A percentile compares a stretch with the other conserved stretches of the same genome.
These are phyloP conservation scores for Microsporum ferrugineum DNA, from an alignment of 2,329 filamentous ascomycete genomes.

Conservation along the genomic window DNA sequence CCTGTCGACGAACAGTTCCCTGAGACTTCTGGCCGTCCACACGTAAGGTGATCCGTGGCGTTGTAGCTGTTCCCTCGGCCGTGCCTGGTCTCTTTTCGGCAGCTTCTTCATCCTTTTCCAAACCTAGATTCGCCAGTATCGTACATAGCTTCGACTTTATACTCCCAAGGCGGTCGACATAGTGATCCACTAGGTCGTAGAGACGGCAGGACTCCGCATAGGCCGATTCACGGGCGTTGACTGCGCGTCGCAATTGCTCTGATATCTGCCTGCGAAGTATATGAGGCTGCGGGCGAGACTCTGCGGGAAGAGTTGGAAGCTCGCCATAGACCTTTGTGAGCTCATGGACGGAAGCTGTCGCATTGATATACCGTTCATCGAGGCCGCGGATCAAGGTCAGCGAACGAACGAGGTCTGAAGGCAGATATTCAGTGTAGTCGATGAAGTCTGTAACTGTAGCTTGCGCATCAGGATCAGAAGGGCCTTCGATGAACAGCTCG, in stretches of 20 bases:
- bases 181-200: conserved; percentile 47
- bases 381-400: conserved; percentile 48
- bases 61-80: conserved; percentile 26
- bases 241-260: conserved; percentile 42
- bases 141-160: conserved; percentile 52
- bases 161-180: conserved; percentile 45
- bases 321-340: conserved; percentile 35
- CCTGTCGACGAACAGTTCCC: conserved; percentile 1
- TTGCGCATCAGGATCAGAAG: conserved; percentile 52
- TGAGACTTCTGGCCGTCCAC: conserved; percentile 23
- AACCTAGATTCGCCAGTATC: conserved; percentile 39
- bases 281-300: conserved; percentile 41
- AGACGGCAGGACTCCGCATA: conserved; percentile 47
- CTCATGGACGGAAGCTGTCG: conserved; percentile 32
- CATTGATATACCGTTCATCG: conserved; percentile 35
- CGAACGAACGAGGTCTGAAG: conserved; percentile 52
- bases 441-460: conserved; percentile 57
- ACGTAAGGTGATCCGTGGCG: conserved; percentile 34
- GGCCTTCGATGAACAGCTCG: conserved; percentile 36
- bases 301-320: conserved; percentile 41
- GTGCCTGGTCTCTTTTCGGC: conserved; percentile 32
- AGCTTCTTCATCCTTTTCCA: conserved; percentile 18
- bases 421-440: conserved; percentile 59
- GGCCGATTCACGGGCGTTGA: conserved; percentile 45
- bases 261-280: conserved; percentile 47